phyloP scores from a whole-genome alignment of 345 rosid genomes.

The Corchorus olitorius region DNA sequence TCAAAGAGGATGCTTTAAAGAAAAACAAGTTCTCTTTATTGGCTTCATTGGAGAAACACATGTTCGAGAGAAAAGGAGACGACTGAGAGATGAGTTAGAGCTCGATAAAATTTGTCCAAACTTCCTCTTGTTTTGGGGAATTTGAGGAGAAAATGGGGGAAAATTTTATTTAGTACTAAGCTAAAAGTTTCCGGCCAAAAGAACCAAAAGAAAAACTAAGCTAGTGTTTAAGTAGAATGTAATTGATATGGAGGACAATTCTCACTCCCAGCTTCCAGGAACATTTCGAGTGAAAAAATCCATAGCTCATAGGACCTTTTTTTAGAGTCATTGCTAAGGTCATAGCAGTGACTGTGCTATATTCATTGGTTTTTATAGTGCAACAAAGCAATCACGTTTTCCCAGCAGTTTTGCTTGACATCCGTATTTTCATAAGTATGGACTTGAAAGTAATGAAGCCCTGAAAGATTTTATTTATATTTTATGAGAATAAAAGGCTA shows the following conservation, averaged over 20 bases:
- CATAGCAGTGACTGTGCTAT: slow-evolving; percentile 46
- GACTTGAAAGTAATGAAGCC: background rate
- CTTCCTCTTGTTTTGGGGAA: too few relatives aligned
- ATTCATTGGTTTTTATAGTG: background rate
- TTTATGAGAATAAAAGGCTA: background rate
- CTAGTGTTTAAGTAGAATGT: slow-evolving; percentile 30
- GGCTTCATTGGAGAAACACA: too few relatives aligned
- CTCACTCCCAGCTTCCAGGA: slow-evolving; percentile 33
- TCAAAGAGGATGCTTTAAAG: too few relatives aligned
- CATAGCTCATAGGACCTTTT: slow-evolving; percentile 39
- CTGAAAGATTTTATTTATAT: background rate
- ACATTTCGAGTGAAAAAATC: too few relatives aligned
- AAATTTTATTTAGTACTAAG: too few relatives aligned
- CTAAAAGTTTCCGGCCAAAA: too few relatives aligned
- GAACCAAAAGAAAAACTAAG: too few relatives aligned
- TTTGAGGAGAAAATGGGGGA: too few relatives aligned
- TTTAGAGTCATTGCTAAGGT: slow-evolving; percentile 32
- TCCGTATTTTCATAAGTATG: background rate
- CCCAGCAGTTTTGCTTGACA: background rate
- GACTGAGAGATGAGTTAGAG: too few relatives aligned
- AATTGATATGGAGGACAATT: slow-evolving; percentile 41
- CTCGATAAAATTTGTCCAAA: too few relatives aligned
- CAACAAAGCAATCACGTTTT: background rate
- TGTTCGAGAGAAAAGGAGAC: too few relatives aligned
- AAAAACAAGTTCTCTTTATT: too few relatives aligned